These are phyloP conservation scores for Selenicereus undatus DNA, from an alignment of 148 eudicot species.

Conservation along the genomic window DNA sequence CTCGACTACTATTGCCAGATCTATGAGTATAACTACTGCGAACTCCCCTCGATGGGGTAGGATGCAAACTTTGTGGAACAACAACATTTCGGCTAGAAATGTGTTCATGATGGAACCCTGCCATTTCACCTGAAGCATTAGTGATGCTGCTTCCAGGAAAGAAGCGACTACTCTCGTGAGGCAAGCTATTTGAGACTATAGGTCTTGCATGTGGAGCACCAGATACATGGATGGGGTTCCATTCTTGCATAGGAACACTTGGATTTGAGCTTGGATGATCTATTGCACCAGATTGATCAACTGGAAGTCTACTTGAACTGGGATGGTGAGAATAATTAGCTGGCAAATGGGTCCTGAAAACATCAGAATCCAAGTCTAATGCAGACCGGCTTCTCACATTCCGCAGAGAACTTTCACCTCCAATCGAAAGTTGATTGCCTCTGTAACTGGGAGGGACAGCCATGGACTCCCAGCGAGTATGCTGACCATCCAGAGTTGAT, in stretches of 20 bases:
- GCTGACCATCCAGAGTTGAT: constrained; percentile 44
- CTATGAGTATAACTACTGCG: constrained; percentile 49
- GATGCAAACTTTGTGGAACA: constrained; percentile 36
- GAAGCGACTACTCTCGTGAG: constrained; percentile 39
- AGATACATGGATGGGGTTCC: constrained; percentile 44
- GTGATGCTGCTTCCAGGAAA: constrained; percentile 36
- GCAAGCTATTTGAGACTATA: constrained; percentile 28
- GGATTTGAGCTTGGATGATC: constrained; percentile 45
- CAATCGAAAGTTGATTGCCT: constrained; percentile 41
- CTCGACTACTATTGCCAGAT: constrained; percentile 37
- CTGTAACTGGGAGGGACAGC: constrained; percentile 36
- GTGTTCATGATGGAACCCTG: constrained; percentile 39
- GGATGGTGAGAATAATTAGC: constrained; percentile 38
- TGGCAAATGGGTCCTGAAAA: constrained; percentile 40
- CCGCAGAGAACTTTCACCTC: constrained; percentile 51
- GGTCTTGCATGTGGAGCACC: constrained; percentile 52
- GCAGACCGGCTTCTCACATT: constrained; percentile 75
- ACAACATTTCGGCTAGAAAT: constrained; percentile 35
- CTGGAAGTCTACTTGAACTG: constrained; percentile 32
- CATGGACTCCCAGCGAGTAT: constrained; percentile 48
- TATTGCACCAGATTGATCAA: constrained; percentile 40
- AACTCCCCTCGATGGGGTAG: constrained; percentile 38
- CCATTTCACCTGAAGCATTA: constrained; percentile 37
- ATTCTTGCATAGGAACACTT: constrained; percentile 47
- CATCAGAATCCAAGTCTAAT: constrained; percentile 46